Evolutionary conservation across 257 asterid species (phyloP), one percentile per base, ranked within the genome.

Genomic region (Capsicum chinense): DNA sequence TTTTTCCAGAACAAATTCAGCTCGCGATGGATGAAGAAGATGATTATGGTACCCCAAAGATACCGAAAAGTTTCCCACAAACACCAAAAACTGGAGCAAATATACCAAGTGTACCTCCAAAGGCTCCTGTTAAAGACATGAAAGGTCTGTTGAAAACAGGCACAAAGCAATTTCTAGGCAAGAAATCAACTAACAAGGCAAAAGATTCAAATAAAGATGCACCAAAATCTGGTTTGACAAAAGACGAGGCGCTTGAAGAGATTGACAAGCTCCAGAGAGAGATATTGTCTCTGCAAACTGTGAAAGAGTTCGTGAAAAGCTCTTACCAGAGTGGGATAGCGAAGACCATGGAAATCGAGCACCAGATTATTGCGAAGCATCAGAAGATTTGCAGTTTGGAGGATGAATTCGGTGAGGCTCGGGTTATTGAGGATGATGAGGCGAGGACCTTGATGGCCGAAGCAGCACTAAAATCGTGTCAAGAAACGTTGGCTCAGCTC

Each of bases 381-480:
- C 94, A 90, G 10, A 94, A 88, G 79, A 94, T 94, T 5, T 76
- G 92, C 79, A 59, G 69, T 6, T 82, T 96, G 88, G 94, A 92
- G 85, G 98, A 96, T 60, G 98, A 96, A 79, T 93, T 92, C 64
- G 90, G 91, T 0, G 91, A 90, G 3, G 92, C 86, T n/a, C 84
- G 78, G 1, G 93, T 91, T 35, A 94, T 96, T 6, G 98, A 94
- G 74, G 99, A 96, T 50, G 85, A 87, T 4, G 99, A 92, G 84
- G 99, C 99, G 3, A 90, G 98, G 5, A 91, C 90, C 0, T 79
- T 96, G 67, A 96, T 96, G 99, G 98, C 99, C 3, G 97, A 93
- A 91, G 88, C 98, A 0, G 99, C 98, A 0, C 83, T 96, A 4
- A 92, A 90, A 79, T 93, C 98, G 0, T 96, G 99, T 62, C 95